phyloP scores from a whole-genome alignment of 768 basidiomycete species.

The Trametes cingulata region DNA sequence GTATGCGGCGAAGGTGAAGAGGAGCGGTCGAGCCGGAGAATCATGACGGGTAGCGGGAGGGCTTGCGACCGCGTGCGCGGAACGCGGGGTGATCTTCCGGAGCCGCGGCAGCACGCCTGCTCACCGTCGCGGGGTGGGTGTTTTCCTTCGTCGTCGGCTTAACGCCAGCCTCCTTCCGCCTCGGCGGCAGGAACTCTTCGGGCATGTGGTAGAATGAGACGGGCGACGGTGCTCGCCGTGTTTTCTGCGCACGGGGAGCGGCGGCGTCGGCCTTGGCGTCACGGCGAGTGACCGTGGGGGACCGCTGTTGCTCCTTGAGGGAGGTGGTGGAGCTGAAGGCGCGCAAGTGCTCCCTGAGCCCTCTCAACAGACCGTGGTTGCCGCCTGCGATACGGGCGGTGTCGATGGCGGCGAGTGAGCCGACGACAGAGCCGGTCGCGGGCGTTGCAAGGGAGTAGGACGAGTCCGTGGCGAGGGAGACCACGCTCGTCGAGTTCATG shows the following conservation, averaged over 20 bases:
- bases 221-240: slow-evolving; percentile 15
- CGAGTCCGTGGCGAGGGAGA: slow-evolving; percentile 53
- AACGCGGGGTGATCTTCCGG: slow-evolving; percentile 36
- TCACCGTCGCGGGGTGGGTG: neutral
- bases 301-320: slow-evolving; percentile 13
- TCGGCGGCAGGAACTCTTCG: slow-evolving; percentile 20
- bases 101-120: slow-evolving; percentile 1
- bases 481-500: slow-evolving; percentile 25
- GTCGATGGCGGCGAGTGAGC: slow-evolving; percentile 12
- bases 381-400: neutral
- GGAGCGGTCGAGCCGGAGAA: slow-evolving; percentile 2
- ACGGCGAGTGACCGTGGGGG: slow-evolving; percentile 12
- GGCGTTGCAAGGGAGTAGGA: slow-evolving; percentile 32
- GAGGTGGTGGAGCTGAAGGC: slow-evolving; percentile 10
- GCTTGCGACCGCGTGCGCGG: slow-evolving; percentile 45
- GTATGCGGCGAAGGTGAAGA: slow-evolving; percentile 12
- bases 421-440: slow-evolving; percentile 19
- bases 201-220: slow-evolving; percentile 20
- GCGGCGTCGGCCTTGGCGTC: slow-evolving; percentile 1
- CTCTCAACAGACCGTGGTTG: slow-evolving; percentile 18
- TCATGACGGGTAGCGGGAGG: slow-evolving; percentile 40
- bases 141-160: slow-evolving; percentile 17
- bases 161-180: slow-evolving; percentile 12
- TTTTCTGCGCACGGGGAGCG: neutral
- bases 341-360: slow-evolving; percentile 23